Conservation (phyloP, 1,284 basidiomycete species). For the Fomitopsis schrenkii region DNA sequence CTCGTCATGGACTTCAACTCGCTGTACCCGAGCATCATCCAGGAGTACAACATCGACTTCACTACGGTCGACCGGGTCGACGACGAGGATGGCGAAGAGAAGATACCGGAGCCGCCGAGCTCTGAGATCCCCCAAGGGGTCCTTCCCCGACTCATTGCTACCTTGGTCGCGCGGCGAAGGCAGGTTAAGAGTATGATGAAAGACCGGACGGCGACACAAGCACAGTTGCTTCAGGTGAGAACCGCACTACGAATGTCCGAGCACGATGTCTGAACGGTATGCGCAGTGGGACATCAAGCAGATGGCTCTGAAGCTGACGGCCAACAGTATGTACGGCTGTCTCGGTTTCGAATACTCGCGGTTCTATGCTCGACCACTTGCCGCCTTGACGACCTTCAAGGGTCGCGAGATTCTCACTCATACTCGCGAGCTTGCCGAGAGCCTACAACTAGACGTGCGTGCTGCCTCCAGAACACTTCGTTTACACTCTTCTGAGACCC, state of each 20-base stretch:
- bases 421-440: constrained; percentile 91
- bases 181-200: constrained; percentile 97
- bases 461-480: background rate
- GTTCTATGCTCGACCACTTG: constrained; percentile 96
- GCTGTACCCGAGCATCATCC: constrained; percentile 98
- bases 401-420: constrained; percentile 96
- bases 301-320: constrained; percentile 95
- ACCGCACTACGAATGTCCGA: background rate
- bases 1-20: constrained; percentile 99
- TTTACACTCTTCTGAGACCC: background rate
- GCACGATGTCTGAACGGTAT: background rate
- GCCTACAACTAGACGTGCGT: constrained; percentile 81
- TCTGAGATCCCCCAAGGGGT: constrained; percentile 80
- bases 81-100: constrained; percentile 74
- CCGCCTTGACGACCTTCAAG: constrained; percentile 96
- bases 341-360: constrained; percentile 96
- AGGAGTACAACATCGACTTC: constrained; percentile 99
- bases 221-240: constrained; percentile 78
- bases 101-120: constrained; percentile 86
- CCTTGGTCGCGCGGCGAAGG: constrained; percentile 84
- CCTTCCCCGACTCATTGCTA: constrained; percentile 93
- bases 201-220: constrained; percentile 71
- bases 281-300: constrained; percentile 95
- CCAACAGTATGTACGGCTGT: constrained; percentile 99
- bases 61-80: constrained; percentile 83